These are phyloP conservation scores for Coccomyxa subellipsoidea DNA, from an alignment of 163 green algal genomes.

Conservation along the genomic window DNA sequence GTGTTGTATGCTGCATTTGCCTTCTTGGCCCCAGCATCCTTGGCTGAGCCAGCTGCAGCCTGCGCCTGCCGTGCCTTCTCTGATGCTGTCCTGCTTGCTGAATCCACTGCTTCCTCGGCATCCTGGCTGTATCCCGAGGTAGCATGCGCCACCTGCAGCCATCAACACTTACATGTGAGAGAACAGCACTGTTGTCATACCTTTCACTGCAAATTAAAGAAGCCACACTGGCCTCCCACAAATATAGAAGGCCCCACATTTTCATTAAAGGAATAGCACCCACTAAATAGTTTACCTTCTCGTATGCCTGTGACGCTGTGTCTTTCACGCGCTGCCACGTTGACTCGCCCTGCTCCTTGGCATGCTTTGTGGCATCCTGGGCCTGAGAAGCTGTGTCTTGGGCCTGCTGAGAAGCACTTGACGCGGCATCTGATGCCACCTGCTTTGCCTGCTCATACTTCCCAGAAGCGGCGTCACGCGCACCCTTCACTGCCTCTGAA, in stretches of 20 bases:
- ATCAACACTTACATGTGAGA: background rate
- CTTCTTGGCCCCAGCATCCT: background rate
- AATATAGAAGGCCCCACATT: too few species aligned
- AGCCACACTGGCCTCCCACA: too few species aligned
- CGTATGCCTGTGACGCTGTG: background rate
- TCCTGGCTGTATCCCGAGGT: background rate
- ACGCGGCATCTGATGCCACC: background rate
- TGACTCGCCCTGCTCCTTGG: background rate
- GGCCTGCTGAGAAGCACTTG: background rate
- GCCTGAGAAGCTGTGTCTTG: background rate
- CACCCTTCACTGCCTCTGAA: background rate
- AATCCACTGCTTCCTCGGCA: background rate
- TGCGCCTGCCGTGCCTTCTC: background rate
- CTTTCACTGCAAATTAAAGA: too few species aligned
- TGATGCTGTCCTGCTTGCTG: background rate
- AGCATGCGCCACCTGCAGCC: background rate
- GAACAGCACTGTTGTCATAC: background rate
- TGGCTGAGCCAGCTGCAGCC: background rate
- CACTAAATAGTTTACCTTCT: too few species aligned
- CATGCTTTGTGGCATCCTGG: background rate
- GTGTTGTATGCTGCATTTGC: background rate
- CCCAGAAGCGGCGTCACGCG: background rate
- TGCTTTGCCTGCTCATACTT: background rate
- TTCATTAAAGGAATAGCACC: too few species aligned
- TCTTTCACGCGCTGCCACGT: constrained; percentile 9